phyloP scores from a whole-genome alignment of 2,329 filamentous ascomycete species.

The Botryotinia globosa region DNA sequence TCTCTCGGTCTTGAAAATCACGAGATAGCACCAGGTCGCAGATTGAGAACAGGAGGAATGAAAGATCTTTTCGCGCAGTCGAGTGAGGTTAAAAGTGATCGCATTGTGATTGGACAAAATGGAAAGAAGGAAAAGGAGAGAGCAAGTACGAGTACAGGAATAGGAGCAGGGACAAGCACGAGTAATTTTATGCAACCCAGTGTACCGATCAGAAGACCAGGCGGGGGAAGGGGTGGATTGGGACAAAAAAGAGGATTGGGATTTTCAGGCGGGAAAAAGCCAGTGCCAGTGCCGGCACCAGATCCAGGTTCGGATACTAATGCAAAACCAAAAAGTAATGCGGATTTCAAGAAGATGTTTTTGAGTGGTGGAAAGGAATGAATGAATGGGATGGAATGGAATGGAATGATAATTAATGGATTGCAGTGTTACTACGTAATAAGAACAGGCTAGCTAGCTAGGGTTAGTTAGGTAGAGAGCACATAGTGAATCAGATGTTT shows the following conservation, averaged over 20 bases:
- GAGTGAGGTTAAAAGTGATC: slow-evolving; percentile 45
- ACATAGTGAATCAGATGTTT: slow-evolving; percentile 11
- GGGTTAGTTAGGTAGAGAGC: neutral
- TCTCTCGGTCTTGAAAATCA: slow-evolving; percentile 56
- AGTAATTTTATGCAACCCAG: slow-evolving; percentile 36
- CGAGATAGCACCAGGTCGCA: slow-evolving; percentile 51
- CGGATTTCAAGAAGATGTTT: slow-evolving; percentile 53
- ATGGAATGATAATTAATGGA: neutral
- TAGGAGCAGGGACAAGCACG: slow-evolving; percentile 36
- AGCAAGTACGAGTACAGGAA: neutral
- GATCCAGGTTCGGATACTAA: slow-evolving; percentile 13
- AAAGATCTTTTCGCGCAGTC: slow-evolving; percentile 55
- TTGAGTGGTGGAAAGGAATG: slow-evolving; percentile 31
- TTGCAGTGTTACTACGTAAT: neutral
- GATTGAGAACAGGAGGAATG: slow-evolving; percentile 53
- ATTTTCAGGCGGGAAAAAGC: slow-evolving; percentile 26
- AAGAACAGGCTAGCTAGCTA: neutral
- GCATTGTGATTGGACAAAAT: slow-evolving; percentile 39
- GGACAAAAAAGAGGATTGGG: slow-evolving; percentile 40
- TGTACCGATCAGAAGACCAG: slow-evolving; percentile 39
- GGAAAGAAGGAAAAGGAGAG: slow-evolving; percentile 26
- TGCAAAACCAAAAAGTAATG: slow-evolving; percentile 48
- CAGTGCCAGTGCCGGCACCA: neutral
- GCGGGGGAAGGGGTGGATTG: slow-evolving; percentile 40
- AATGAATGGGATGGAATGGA: slow-evolving; percentile 6